Evolutionary conservation across 2,329 filamentous ascomycete species (phyloP).

Genomic region (Cladosporium sphaerospermum): DNA sequence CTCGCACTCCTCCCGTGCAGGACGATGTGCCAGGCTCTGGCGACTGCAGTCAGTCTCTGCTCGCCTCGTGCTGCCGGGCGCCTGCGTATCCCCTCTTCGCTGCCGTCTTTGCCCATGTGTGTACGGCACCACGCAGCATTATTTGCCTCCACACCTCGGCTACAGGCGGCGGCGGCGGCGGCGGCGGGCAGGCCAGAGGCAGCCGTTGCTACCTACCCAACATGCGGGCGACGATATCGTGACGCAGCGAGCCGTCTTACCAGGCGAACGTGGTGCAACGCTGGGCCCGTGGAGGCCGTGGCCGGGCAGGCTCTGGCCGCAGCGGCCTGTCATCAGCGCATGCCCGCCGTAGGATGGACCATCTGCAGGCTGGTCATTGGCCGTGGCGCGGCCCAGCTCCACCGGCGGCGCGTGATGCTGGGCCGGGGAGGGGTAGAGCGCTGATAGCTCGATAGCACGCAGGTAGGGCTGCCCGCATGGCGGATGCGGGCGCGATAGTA

Average conservation of each 20-base stretch:
- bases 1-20: too few relatives aligned
- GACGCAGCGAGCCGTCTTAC: slow-evolving; percentile 1
- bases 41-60: not conserved
- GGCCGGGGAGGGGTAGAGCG: slow-evolving; percentile 7
- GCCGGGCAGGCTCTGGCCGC: not conserved
- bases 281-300: slow-evolving; percentile 2
- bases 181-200: not conserved
- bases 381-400: slow-evolving; percentile 4
- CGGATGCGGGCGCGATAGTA: not conserved
- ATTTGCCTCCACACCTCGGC: slow-evolving; percentile 9
- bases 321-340: slow-evolving; percentile 4
- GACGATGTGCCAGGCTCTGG: not conserved
- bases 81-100: too few relatives aligned
- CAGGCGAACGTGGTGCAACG: slow-evolving; percentile 3
- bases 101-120: not conserved
- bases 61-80: not conserved
- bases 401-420: slow-evolving; percentile 8
- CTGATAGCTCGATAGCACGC: not conserved
- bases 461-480: too few relatives aligned
- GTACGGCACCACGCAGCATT: not conserved
- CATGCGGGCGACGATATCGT: slow-evolving; percentile 4
- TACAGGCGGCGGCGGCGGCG: not conserved
- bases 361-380: slow-evolving; percentile 10
- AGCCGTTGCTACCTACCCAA: not conserved
- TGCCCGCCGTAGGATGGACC: not conserved